Evolutionary conservation across 805 yeast species (phyloP), one percentile per base, ranked within the genome.

Genomic region (Lipomyces chichibuensis): DNA sequence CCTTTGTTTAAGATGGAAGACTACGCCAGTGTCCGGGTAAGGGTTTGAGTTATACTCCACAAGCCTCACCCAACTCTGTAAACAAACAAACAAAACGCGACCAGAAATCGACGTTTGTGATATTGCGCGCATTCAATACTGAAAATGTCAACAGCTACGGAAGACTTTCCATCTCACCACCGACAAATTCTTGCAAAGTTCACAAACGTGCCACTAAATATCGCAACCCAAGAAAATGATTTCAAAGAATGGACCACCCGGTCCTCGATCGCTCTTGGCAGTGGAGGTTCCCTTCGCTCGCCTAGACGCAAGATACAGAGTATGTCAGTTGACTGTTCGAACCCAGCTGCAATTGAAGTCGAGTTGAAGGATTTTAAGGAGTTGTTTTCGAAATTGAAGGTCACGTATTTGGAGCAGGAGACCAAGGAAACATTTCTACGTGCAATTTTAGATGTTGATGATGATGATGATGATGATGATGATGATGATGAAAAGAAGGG

Each of bases 391-490:
- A 83, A 87, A 65, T 78, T 88, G 54, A 87, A 87, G 72, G 87
- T 87, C 69, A 83, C 87, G 64, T 89, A 87, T 73, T 75, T 88
- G 54, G 94, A 89, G 74, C 90, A 88, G 72, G 92, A 88, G 69
- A 83, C 92, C 3, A 84, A 89, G 69, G 90, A 88, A 70, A 84
- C 85, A 75, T 89, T 89, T 75, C 77, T 89, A 49, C 77, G 89
- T 49, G 78, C 80, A 33, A 77, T 89, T 9, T 78, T 85, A 13
- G 80, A 76, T 62, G 77, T 76, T 35, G 78, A 75, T 23, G 73
- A 70, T 62, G 77, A 77, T 35, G 78, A 75, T 23, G 73, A 70
- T 62, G 77, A 77, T 35, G 78, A 75, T 23, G 73, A 70, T n/a
- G n/a, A n/a, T 62, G 77, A 77, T 35, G 78, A 75, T 23, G 73